Evolutionary conservation across 352 stramenopile species (phyloP), one percentile per base, ranked within the genome.

Genomic region (Globisporangium cystogenes): DNA sequence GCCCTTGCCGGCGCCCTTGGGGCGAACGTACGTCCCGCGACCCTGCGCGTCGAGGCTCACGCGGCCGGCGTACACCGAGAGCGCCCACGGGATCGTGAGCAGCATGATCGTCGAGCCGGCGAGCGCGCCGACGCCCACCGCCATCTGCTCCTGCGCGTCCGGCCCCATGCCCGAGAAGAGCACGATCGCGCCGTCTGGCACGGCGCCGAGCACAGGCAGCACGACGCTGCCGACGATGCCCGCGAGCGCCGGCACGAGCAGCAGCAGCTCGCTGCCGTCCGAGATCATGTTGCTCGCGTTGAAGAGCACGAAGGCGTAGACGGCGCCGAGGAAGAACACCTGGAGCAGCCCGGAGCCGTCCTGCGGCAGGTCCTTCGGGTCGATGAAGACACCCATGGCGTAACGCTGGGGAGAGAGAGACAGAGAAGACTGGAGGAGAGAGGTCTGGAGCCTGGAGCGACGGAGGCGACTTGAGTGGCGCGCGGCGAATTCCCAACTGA

Each of bases 91-190:
- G 41, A 99, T 95, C n/a, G 96, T 99, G 54, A 99, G 77, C 57
- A 99, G 77, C 95, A 99, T 99, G 66, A 99, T 99, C n/a, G 96
- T 99, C 36, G 90, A 98, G 50, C 96, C 97, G 1, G 97, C 96
- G 29, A 99, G 86, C 44, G 96, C 96, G 46, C 97, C 97, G n/a
- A 99, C 93, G 55, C 96, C 97, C 33, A 99, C 94, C 21, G 78
- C 90, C 23, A 99, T 78, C 48, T 98, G 94, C 60, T 98, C 74
- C 68, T 98, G 93, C 20, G 96, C 95, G 53, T 96, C 90, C 2
- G 98, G 71, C 8, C 86, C 84, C 78, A 90, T 92, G 21, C 96
- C 96, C 11, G 89, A 98, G 72, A 99, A 99, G 6, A 99, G 80
- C 51, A 99, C 96, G 60, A 99, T 98, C 27, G 94, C 94, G 44